phyloP scores from a whole-genome alignment of 169 alveolate species.

The Babesia ovis region DNA sequence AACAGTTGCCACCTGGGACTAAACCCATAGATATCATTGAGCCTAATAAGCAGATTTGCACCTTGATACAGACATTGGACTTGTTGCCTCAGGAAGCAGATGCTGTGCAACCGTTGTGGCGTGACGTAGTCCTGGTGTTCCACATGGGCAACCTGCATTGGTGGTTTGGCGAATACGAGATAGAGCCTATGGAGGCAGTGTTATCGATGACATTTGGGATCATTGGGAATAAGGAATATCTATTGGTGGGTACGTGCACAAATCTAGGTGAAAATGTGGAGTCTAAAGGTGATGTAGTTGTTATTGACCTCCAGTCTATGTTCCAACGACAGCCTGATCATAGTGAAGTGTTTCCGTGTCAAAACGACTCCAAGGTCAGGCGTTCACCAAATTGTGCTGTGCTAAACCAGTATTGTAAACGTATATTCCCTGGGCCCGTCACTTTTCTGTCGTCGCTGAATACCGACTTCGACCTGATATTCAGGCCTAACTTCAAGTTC shows the following conservation, averaged over 20 bases:
- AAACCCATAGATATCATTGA: slow-evolving; percentile 29
- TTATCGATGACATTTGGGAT: slow-evolving; percentile 59
- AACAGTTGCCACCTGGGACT: slow-evolving; percentile 24
- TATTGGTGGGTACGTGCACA: slow-evolving; percentile 57
- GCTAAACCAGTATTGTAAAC: slow-evolving; percentile 34
- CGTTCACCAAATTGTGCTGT: slow-evolving; percentile 15
- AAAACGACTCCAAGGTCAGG: neutral
- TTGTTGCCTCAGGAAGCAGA: neutral
- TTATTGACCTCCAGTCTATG: slow-evolving; percentile 34
- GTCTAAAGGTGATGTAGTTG: slow-evolving; percentile 51
- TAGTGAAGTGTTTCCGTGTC: neutral
- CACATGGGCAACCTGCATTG: slow-evolving; percentile 46
- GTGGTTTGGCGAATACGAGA: slow-evolving; percentile 35
- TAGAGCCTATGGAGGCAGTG: slow-evolving; percentile 49
- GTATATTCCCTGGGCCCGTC: slow-evolving; percentile 59
- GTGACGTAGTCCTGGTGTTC: slow-evolving; percentile 36
- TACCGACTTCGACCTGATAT: slow-evolving; percentile 34
- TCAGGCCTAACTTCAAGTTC: slow-evolving; percentile 38
- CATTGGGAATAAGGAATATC: slow-evolving; percentile 48
- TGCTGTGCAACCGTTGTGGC: slow-evolving; percentile 4
- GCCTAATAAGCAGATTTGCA: slow-evolving; percentile 40
- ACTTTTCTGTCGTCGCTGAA: slow-evolving; percentile 44
- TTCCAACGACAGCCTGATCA: slow-evolving; percentile 6
- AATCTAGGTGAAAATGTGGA: slow-evolving; percentile 65
- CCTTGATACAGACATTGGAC: slow-evolving; percentile 12